A percentile compares a stretch with the other conserved stretches of the same genome.
These are phyloP conservation scores for Elsinoe batatas DNA, from an alignment of 2,329 filamentous ascomycete genomes.

Conservation along the genomic window DNA sequence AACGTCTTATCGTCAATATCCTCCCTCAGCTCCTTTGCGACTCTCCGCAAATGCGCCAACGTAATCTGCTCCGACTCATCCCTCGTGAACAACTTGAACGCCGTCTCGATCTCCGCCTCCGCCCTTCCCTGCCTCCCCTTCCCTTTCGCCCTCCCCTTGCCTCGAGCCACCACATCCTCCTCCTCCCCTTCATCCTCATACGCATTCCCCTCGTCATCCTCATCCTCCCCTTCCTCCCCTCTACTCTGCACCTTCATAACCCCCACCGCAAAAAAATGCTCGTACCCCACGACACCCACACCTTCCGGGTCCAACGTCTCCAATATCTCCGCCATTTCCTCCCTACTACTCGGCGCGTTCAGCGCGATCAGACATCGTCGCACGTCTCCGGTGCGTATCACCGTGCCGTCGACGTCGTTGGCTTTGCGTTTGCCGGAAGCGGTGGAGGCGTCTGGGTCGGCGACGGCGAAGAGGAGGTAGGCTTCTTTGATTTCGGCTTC, in stretches of 20 bases:
- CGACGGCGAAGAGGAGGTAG: conserved; percentile 62
- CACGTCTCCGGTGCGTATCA: conserved; percentile 35
- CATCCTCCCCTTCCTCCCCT: conserved; percentile 17
- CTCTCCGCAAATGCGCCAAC: conserved; percentile 63
- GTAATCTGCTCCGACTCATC: conserved; percentile 59
- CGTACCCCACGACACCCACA: conserved; percentile 68
- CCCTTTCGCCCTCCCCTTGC: conserved; percentile 17
- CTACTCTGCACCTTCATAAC: conserved; percentile 64
- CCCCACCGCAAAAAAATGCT: conserved; percentile 76
- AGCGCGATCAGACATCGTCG: conserved; percentile 53
- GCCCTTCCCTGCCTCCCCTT: conserved; percentile 16
- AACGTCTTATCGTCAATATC: conserved; percentile 74
- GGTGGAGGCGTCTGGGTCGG: conserved; percentile 33
- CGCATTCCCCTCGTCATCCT: conserved; percentile 22
- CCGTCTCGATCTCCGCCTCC: conserved; percentile 66
- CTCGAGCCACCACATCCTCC: conserved; percentile 35
- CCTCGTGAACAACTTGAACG: conserved; percentile 69
- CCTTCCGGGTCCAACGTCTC: conserved; percentile 73
- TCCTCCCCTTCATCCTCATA: conserved; percentile 25
- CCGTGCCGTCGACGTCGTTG: conserved; percentile 54
- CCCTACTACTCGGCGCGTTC: conserved; percentile 51
- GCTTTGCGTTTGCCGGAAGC: conserved; percentile 21
- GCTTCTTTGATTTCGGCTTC: conserved; percentile 88
- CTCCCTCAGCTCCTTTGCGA: conserved; percentile 74
- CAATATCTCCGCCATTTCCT: conserved; percentile 67